Percentiles rank a stretch among this genome's conserved stretches.
phyloP scores from a whole-genome alignment of 2,329 filamentous ascomycete species.

The Orbilia quercus region DNA sequence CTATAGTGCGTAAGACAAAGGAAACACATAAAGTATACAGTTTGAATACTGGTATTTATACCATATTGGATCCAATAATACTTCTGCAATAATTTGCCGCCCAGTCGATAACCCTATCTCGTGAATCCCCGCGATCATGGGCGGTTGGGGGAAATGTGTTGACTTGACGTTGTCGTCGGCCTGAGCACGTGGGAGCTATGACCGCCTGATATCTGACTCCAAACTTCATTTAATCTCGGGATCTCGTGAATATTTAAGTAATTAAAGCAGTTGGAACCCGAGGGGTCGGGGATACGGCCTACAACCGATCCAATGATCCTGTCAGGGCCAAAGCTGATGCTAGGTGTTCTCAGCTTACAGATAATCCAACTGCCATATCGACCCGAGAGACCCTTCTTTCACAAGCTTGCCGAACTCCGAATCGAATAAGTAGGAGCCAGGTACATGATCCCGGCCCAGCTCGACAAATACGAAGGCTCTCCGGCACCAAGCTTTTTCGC shows the following conservation, averaged over 20 bases:
- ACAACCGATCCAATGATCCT: constrained; percentile 13
- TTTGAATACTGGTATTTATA: too few species aligned
- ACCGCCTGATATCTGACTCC: not conserved
- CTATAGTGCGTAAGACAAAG: too few species aligned
- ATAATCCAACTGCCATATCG: not conserved
- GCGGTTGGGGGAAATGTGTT: constrained; percentile 50
- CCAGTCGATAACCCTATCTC: too few species aligned
- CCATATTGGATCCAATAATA: too few species aligned
- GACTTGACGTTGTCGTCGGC: constrained; percentile 32
- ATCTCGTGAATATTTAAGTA: too few species aligned
- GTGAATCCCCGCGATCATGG: too few species aligned
- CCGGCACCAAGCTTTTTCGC: constrained; percentile 21
- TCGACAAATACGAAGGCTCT: not conserved
- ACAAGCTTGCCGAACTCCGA: constrained; percentile 44
- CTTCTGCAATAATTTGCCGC: too few species aligned
- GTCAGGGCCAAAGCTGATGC: constrained; percentile 14
- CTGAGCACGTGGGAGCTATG: constrained; percentile 1
- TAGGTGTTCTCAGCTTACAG: not conserved
- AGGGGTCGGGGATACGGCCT: not conserved
- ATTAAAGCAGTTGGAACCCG: too few species aligned
- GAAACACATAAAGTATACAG: too few species aligned
- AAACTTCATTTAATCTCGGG: not conserved
- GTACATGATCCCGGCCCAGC: constrained; percentile 12
- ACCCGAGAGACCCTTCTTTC: constrained; percentile 15
- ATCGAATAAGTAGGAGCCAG: too few species aligned